Conservation (phyloP, 345 rosid species). For the Tarenaya hassleriana region DNA sequence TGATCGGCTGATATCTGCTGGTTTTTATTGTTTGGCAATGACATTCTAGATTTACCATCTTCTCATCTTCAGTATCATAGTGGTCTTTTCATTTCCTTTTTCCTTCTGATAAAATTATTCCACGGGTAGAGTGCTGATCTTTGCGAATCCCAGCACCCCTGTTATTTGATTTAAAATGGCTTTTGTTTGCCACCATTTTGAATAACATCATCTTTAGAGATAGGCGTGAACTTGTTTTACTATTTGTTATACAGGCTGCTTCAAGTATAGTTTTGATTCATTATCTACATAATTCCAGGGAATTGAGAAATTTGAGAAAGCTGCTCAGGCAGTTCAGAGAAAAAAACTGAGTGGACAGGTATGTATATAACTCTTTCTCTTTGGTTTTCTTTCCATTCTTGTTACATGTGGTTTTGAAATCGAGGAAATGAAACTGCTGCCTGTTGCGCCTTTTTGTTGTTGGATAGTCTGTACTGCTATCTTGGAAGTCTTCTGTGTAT, state of each 20-base stretch:
- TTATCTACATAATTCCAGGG: constrained; percentile 45
- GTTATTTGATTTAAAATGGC: not conserved
- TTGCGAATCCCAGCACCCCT: no score
- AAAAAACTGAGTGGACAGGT: constrained; percentile 74
- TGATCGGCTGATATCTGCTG: no score
- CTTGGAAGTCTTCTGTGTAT: not conserved
- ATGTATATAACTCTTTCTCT: constrained; percentile 17
- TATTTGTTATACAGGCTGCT: constrained; percentile 10
- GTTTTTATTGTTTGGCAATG: no score
- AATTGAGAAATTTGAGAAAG: constrained; percentile 89
- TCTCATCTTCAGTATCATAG: no score
- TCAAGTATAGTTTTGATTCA: constrained; percentile 16
- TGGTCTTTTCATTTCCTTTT: no score
- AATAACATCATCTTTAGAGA: constrained; percentile 4
- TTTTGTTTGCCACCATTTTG: constrained; percentile 11
- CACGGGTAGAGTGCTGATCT: no score
- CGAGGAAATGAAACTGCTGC: not conserved
- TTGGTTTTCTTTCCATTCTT: not conserved
- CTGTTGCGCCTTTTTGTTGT: not conserved
- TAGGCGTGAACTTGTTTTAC: constrained; percentile 11
- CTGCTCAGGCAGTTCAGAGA: constrained; percentile 76
- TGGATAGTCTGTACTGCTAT: no score
- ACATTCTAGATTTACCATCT: no score
- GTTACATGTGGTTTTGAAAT: not conserved
- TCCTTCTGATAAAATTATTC: no score